phyloP scores from a whole-genome alignment of 257 asterid species.

The Solanum clarkiae region DNA sequence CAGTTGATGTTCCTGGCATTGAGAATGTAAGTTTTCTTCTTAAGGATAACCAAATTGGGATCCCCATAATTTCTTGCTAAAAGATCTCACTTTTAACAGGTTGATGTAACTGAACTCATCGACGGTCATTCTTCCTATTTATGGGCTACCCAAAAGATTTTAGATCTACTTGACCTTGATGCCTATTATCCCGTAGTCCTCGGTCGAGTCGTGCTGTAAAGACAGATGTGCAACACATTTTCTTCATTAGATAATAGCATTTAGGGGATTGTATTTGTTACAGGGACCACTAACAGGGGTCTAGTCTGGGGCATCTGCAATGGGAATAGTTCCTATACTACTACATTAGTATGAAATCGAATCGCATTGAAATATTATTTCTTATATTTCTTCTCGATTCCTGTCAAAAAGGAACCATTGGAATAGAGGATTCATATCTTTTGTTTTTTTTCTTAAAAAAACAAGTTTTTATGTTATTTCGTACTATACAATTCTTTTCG shows the following conservation, averaged over 20 bases:
- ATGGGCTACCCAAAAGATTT: conserved; percentile 59
- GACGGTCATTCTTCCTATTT: conserved; percentile 91
- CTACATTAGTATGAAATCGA: no score
- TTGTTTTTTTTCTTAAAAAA: no score
- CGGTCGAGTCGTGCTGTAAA: conserved; percentile 3
- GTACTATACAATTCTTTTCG: no score
- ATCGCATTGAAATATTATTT: no score
- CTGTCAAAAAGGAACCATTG: no score
- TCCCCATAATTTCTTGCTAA: background rate
- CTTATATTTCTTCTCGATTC: no score
- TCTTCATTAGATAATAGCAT: background rate
- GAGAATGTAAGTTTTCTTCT: conserved; percentile 46
- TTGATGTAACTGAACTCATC: conserved; percentile 62
- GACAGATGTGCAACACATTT: background rate
- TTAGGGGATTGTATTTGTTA: background rate
- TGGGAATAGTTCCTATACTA: no score
- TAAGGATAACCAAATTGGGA: background rate
- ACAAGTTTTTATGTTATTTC: no score
- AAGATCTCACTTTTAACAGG: conserved; percentile 26
- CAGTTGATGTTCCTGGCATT: conserved; percentile 72
- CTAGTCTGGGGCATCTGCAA: background rate
- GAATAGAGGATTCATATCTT: no score
- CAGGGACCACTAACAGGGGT: background rate
- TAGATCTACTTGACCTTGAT: conserved; percentile 76
- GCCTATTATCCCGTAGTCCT: conserved; percentile 47